These are phyloP conservation scores for Gaeumannomyces tritici DNA, from an alignment of 2,329 filamentous ascomycete species.

Conservation along the genomic window DNA sequence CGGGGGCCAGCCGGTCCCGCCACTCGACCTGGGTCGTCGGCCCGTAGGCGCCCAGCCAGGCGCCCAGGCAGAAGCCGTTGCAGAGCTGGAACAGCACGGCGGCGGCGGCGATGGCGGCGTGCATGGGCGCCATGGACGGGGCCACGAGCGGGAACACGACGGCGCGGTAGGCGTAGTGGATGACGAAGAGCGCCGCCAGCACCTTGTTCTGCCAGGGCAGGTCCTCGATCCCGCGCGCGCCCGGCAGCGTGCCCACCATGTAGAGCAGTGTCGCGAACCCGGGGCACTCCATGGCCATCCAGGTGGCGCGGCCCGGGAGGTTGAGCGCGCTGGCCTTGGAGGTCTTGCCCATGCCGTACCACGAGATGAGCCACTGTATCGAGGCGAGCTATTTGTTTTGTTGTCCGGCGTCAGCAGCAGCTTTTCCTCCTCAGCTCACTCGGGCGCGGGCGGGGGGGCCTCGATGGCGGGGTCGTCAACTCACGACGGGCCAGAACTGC, in stretches of 20 bases:
- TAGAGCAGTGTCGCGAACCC: constrained; percentile 73
- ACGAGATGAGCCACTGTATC: constrained; percentile 66
- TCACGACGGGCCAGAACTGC: constrained; percentile 45
- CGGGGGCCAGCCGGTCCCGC: constrained; percentile 26
- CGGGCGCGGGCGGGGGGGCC: no score
- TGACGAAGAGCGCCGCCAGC: constrained; percentile 59
- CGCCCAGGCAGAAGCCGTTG: constrained; percentile 70
- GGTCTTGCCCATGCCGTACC: constrained; percentile 90
- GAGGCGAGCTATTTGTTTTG: constrained; percentile 42
- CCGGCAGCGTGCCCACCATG: constrained; percentile 60
- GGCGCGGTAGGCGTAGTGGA: constrained; percentile 89
- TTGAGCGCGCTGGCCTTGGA: constrained; percentile 68
- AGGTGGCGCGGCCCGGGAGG: constrained; percentile 78
- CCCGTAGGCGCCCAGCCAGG: constrained; percentile 74
- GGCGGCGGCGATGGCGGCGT: constrained; percentile 53
- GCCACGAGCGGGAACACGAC: constrained; percentile 73
- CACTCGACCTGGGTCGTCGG: constrained; percentile 48
- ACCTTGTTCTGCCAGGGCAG: constrained; percentile 73
- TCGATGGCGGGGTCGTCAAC: constrained; percentile 9
- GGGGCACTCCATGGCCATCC: constrained; percentile 80
- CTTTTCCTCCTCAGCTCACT: no score
- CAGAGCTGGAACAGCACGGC: constrained; percentile 67
- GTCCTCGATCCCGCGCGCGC: constrained; percentile 42
- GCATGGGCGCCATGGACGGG: constrained; percentile 88
- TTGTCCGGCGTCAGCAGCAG: no score